These are phyloP conservation scores for Quillaja saponaria DNA, from an alignment of 306 rosid species.

Conservation along the genomic window DNA sequence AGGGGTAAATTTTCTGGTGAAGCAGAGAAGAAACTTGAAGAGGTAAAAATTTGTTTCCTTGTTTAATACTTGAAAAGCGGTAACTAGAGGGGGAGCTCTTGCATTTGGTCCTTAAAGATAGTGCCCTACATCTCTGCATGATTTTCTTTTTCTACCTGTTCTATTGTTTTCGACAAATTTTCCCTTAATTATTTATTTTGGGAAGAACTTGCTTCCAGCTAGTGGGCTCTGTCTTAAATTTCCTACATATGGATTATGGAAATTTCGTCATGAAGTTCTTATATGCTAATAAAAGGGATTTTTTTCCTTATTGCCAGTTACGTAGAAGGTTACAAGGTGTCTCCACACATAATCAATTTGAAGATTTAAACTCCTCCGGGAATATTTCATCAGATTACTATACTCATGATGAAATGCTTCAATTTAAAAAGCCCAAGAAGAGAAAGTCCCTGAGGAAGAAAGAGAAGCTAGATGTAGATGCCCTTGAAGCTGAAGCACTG, in stretches of 20 bases:
- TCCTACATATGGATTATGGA: no score
- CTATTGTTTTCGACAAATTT: background rate
- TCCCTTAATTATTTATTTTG: conserved; percentile 1
- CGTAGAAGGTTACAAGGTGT: conserved; percentile 72
- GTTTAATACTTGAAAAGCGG: conserved; percentile 4
- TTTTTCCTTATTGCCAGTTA: conserved; percentile 51
- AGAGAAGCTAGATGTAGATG: conserved; percentile 85
- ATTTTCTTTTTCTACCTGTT: conserved; percentile 7
- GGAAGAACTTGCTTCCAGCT: conserved; percentile 15
- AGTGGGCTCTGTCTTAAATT: conserved; percentile 13
- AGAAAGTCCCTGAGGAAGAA: conserved; percentile 87
- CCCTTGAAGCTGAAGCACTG: conserved; percentile 96
- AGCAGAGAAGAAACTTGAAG: conserved; percentile 92
- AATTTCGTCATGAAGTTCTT: background rate
- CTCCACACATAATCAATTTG: conserved; percentile 45
- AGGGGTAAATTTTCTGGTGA: conserved; percentile 71
- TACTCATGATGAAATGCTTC: conserved; percentile 86
- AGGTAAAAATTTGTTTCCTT: conserved; percentile 49
- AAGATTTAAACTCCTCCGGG: conserved; percentile 70
- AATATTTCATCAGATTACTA: conserved; percentile 72
- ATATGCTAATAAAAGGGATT: conserved; percentile 9
- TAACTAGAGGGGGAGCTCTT: conserved; percentile 16
- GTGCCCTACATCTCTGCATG: conserved; percentile 14
- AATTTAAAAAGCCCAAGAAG: conserved; percentile 89
- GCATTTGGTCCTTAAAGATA: conserved; percentile 1